A percentile compares a stretch with the other conserved stretches of the same genome.
phyloP scores from a whole-genome alignment of 2,329 filamentous ascomycete species.

The Biscogniauxia sp. region DNA sequence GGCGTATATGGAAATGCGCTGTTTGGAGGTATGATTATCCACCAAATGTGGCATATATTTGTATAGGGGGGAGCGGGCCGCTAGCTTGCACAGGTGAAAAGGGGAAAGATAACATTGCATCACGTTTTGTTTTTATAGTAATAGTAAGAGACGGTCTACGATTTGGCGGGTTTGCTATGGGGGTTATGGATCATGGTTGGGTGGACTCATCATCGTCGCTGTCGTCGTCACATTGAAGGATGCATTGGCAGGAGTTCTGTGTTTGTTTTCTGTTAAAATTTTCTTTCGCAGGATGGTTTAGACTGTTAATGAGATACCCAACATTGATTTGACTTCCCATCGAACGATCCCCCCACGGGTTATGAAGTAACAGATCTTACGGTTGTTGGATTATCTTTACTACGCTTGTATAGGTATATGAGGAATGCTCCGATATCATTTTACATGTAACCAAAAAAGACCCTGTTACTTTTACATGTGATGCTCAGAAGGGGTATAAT shows the following conservation, averaged over 20 bases:
- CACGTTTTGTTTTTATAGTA: not conserved
- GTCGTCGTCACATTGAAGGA: constrained; percentile 5
- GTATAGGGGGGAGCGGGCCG: constrained; percentile 8
- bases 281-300: not conserved
- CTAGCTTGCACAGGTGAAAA: not conserved
- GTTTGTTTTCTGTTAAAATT: constrained; percentile 1
- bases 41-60: constrained; percentile 33
- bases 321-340: not conserved
- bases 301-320: not conserved
- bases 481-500: too few relatives aligned
- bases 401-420: not conserved
- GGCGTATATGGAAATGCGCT: constrained; percentile 28
- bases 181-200: constrained; percentile 1
- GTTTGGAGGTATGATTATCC: constrained; percentile 28
- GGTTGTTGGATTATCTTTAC: not conserved
- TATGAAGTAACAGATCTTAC: not conserved
- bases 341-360: not conserved
- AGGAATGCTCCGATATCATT: not conserved
- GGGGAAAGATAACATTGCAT: not conserved
- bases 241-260: constrained; percentile 17
- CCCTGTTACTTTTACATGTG: too few relatives aligned
- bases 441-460: too few relatives aligned
- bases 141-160: not conserved
- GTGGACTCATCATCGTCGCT: constrained; percentile 9
- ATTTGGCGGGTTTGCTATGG: constrained; percentile 2